phyloP scores from a whole-genome alignment of 1,284 basidiomycete species.

The Leccinum fuscescens region DNA sequence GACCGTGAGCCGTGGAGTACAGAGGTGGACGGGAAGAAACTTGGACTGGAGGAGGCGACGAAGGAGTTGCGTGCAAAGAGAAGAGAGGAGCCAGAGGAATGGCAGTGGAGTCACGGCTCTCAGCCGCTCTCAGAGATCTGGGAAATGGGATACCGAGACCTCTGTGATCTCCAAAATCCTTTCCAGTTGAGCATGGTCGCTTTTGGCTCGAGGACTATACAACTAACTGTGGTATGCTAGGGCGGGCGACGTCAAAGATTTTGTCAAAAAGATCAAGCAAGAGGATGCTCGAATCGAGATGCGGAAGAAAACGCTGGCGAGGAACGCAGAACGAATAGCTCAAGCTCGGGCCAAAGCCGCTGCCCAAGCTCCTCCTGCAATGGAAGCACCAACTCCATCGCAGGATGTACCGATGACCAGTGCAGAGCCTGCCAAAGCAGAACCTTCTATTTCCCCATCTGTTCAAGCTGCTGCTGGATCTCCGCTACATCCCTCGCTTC shows the following conservation, averaged over 20 bases:
- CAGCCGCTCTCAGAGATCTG: constrained; percentile 73
- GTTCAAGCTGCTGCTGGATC: constrained; percentile 31
- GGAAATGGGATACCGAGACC: constrained; percentile 70
- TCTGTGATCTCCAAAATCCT: constrained; percentile 59
- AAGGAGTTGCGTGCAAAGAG: constrained; percentile 47
- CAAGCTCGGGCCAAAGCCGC: constrained; percentile 44
- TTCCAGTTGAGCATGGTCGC: constrained; percentile 52
- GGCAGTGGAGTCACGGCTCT: constrained; percentile 61
- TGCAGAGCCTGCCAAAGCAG: constrained; percentile 25
- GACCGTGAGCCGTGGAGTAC: constrained; percentile 64
- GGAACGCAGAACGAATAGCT: constrained; percentile 44
- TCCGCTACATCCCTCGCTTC: constrained; percentile 65
- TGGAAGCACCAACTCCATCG: constrained; percentile 25
- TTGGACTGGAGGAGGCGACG: constrained; percentile 64
- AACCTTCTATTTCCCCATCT: constrained; percentile 9
- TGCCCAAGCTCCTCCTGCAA: constrained; percentile 13
- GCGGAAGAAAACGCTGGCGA: constrained; percentile 54
- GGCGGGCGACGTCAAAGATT: constrained; percentile 69
- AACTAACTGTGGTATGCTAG: constrained; percentile 35
- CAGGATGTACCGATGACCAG: constrained; percentile 22
- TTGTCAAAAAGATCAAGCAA: constrained; percentile 64
- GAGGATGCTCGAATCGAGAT: constrained; percentile 63
- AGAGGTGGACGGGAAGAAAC: constrained; percentile 46
- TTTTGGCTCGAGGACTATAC: not conserved
- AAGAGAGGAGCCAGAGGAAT: constrained; percentile 54